Conservation (phyloP, 139 green algal species). For the Pleodorina starrii region DNA sequence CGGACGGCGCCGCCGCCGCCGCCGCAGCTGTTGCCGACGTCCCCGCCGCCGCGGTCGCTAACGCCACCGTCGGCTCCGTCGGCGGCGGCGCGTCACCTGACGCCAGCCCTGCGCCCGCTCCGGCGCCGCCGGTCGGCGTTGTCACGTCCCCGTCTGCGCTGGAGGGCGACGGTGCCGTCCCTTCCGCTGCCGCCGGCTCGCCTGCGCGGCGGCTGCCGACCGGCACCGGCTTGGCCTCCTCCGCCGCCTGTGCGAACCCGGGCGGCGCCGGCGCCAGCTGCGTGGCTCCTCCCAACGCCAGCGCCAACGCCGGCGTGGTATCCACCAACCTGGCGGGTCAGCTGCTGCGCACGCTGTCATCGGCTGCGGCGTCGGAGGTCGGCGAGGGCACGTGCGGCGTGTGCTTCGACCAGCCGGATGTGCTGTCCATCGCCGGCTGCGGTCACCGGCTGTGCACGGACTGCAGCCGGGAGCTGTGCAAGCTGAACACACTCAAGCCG, state of each 20-base stretch:
- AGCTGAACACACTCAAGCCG: constrained; percentile 62
- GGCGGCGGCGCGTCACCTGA: background rate
- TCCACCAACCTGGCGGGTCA: background rate
- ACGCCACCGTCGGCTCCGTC: background rate
- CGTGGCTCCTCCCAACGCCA: background rate
- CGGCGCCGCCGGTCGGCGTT: no score
- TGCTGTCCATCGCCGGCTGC: constrained; percentile 37
- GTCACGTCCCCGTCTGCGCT: no score
- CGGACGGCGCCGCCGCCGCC: no score
- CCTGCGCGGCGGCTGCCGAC: no score
- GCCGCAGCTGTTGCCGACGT: no score
- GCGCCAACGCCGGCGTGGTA: background rate
- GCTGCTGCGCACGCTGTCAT: constrained; percentile 43
- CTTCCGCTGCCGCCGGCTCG: no score
- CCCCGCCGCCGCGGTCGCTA: no score
- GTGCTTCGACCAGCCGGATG: constrained; percentile 59
- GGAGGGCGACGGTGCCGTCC: no score
- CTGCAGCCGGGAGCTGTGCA: constrained; percentile 62
- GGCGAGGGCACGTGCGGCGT: constrained; percentile 52
- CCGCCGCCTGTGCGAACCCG: no score
- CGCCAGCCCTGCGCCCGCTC: no score
- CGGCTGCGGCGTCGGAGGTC: constrained; percentile 1
- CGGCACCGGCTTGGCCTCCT: no score
- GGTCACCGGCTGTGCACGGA: constrained; percentile 38
- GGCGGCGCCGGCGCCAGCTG: background rate